Percentiles rank a stretch among this genome's conserved stretches.
These are phyloP conservation scores for Phytophthora foliorum DNA, from an alignment of 352 stramenopile species.

Conservation along the genomic window DNA sequence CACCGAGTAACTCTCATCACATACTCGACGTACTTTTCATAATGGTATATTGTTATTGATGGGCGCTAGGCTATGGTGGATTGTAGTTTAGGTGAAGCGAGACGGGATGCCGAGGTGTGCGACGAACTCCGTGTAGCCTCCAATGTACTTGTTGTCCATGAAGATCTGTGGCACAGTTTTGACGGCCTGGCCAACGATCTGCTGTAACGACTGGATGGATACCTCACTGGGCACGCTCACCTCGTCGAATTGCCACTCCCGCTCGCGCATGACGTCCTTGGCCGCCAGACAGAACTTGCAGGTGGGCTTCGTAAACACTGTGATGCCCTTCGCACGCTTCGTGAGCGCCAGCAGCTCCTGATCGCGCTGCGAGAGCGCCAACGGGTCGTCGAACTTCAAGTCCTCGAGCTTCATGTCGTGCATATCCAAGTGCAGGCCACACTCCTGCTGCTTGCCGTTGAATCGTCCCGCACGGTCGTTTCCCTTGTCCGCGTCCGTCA, in stretches of 20 bases:
- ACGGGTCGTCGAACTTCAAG: conserved; percentile 55
- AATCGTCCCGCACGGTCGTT: conserved; percentile 87
- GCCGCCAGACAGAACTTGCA: conserved; percentile 80
- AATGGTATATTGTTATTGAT: conserved; percentile 38
- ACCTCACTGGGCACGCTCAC: conserved; percentile 65
- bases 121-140: conserved; percentile 82
- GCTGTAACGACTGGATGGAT: conserved; percentile 63
- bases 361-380: conserved; percentile 56
- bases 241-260: conserved; percentile 75
- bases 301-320: conserved; percentile 76
- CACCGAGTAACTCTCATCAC: conserved; percentile 12
- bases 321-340: conserved; percentile 64
- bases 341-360: conserved; percentile 50
- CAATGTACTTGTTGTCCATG: conserved; percentile 80
- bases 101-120: conserved; percentile 69
- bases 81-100: conserved; percentile 53
- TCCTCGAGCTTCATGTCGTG: conserved; percentile 68
- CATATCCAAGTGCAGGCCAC: conserved; percentile 85
- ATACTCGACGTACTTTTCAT: conserved; percentile 21
- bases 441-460: conserved; percentile 85
- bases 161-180: conserved; percentile 87
- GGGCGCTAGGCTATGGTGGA: background rate
- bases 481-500: conserved; percentile 64
- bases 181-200: conserved; percentile 66
- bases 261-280: conserved; percentile 68